These are phyloP conservation scores for Metarhizium rileyi DNA, from an alignment of 2,329 filamentous ascomycete genomes.

Conservation along the genomic window DNA sequence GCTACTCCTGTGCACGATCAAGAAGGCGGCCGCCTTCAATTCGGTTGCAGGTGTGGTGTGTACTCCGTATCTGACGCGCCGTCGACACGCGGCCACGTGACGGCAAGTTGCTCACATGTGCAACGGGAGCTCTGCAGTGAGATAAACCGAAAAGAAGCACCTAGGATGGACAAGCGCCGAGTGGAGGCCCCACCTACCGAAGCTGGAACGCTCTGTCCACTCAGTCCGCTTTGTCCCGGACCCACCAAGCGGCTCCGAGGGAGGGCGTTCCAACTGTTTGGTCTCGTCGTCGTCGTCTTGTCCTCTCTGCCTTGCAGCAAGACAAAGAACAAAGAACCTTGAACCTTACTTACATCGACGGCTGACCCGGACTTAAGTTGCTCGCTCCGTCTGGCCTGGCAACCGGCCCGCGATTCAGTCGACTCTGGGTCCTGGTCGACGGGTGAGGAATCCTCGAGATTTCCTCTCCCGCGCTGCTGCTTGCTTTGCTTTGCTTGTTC, in stretches of 20 bases:
- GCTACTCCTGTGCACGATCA: too few relatives aligned
- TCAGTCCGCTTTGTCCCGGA: background rate
- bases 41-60: too few relatives aligned
- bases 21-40: too few relatives aligned
- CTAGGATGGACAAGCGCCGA: background rate
- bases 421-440: background rate
- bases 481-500: too few relatives aligned
- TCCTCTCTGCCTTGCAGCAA: background rate
- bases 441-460: constrained; percentile 3
- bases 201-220: background rate
- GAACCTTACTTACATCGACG: background rate
- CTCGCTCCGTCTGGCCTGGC: constrained; percentile 7
- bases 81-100: background rate
- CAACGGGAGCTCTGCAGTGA: too few relatives aligned
- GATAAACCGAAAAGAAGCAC: too few relatives aligned
- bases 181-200: constrained; percentile 4
- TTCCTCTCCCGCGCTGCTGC: background rate
- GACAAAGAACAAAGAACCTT: background rate
- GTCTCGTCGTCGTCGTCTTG: background rate
- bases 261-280: background rate
- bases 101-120: background rate
- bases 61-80: too few relatives aligned
- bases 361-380: constrained; percentile 3
- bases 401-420: constrained; percentile 2
- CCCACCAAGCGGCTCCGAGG: constrained; percentile 1